Base-by-base conservation (phyloP, 495 filamentous ascomycete genomes). In the Neurospora sublineolata region DNA sequence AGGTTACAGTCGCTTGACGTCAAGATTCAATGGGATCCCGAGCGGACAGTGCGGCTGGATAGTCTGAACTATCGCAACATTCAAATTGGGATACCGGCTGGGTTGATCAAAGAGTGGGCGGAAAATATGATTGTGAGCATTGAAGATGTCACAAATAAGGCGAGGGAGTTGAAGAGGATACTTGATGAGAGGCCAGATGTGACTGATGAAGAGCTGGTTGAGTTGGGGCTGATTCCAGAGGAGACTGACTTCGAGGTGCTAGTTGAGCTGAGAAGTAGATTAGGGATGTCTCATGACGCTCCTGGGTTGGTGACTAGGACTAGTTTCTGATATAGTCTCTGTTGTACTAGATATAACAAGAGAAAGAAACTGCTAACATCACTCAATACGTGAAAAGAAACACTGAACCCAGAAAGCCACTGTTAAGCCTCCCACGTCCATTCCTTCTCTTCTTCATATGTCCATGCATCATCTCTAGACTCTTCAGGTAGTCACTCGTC, bases 21-120 rank as follows among this genome's bases (percentile, higher is more conserved):
- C 1, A 80, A 84, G 23, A 82, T 91, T 9, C 89, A 90, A 78
- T 90, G 88, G 89, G 88, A 90, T 77, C 88, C 88, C 0, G 88
- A 90, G 77, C 70, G 88, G 16, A 77, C 76, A 42, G 76, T 85
- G 10, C 68, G 70, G 40, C 39, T 89, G 30, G 82, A 74, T 18
- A 78, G 71, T 73, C 42, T 88, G 71, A 73, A 71, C 36, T 82
- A 87, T 76, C 78, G 88, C 67, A 87, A 86, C 73, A 85, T 91
- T 64, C 89, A 91, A 81, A 84, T 90, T 73, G 89, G 89, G 23
- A 81, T 90, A 44, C 80, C 82, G n/a, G 77, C 75, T 38, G 77
- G 75, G 8, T 72, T 85, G 67, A 78, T 80, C 14, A 76, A 72
- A 73, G 73, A 74, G 71, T 89, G 84, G 83, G 78, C 81, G 30